Evolutionary conservation across 2,329 filamentous ascomycete genomes (phyloP), one percentile per base, ranked within the genome.

Genomic region (Cercospora sesami): DNA sequence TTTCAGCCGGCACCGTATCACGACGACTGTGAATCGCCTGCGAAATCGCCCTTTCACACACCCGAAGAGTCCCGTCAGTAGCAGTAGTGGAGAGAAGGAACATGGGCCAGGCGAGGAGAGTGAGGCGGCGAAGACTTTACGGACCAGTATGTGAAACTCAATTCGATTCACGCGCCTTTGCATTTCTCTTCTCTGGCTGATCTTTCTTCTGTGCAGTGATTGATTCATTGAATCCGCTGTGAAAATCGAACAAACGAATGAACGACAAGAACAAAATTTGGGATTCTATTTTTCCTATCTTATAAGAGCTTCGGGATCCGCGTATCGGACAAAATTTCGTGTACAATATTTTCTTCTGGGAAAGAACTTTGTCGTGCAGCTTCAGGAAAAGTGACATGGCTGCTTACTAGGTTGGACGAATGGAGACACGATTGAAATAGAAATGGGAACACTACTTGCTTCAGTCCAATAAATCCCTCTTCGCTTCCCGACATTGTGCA

Each of bases 1-100:
- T 23, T 64, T 64, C 62, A 58, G 51, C n/a, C 48, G 51, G 1
- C 33, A 64, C 45, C 62, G 62, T 4, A 23, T 57, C 21, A 33
- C 62, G 3, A 53, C 62, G 16, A 57, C 48, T 2, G 62, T 64
- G 21, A 64, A 53, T 59, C 31, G 33, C 3, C 16, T 64, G 33
- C 55, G 55, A 4, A 59, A 36, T 14, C 28, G 55, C 5, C 55
- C 55, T 31, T 59, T 59, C 7, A 59, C 48, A 2, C 48, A 53
- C 3, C 21, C 48, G 8, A 53, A 53, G 48, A 53, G 48, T 53
- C 48, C 48, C 0, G 48, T 28, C 8, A 53, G 48, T 53, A 28
- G 48, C 23, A 53, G 48, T 53, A 53, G 48, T 28, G 48, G 48
- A 0, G 21, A 53, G 23, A 53, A 28, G 23, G 48, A 53, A 14